phyloP scores from a whole-genome alignment of 768 basidiomycete genomes.

The Auricularia heimuer region DNA sequence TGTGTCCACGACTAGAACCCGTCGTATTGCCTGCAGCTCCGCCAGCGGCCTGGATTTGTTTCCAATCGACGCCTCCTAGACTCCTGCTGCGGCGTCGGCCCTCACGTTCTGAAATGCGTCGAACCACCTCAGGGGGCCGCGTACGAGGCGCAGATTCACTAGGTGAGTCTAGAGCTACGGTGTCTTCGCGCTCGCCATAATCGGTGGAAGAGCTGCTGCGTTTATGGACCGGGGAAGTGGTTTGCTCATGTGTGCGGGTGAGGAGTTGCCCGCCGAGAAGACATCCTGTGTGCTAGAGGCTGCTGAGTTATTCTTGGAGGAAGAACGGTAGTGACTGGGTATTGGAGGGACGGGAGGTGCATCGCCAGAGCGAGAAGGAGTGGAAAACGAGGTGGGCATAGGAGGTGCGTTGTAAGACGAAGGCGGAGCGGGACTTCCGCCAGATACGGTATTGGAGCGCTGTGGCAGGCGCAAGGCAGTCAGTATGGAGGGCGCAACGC shows the following conservation, averaged over 20 bases:
- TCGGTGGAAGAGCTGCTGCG: slow-evolving; percentile 18
- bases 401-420: slow-evolving; percentile 31
- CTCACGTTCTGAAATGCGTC: slow-evolving; percentile 17
- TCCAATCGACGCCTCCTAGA: slow-evolving; percentile 52
- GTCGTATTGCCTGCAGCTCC: neutral
- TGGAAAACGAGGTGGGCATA: slow-evolving; percentile 20
- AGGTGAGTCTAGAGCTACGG: neutral
- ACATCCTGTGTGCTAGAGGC: slow-evolving; percentile 40
- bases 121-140: slow-evolving; percentile 1
- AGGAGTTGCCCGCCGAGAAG: slow-evolving; percentile 28
- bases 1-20: slow-evolving; percentile 10
- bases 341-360: slow-evolving; percentile 44
- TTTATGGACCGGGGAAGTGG: slow-evolving; percentile 53
- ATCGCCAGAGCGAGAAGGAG: slow-evolving; percentile 10
- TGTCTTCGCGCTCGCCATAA: slow-evolving; percentile 18
- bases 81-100: slow-evolving; percentile 64
- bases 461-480: neutral
- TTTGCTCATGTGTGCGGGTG: slow-evolving; percentile 35
- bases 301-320: slow-evolving; percentile 23
- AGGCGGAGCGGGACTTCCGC: slow-evolving; percentile 14
- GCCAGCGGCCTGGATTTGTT: slow-evolving; percentile 27
- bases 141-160: neutral
- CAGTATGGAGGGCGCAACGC: neutral
- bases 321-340: slow-evolving; percentile 34
- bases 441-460: neutral